Evolutionary conservation across 164 flowering plant genomes (phyloP), one percentile per base, ranked within the genome.

Genomic region (Kingdonia uniflora): DNA sequence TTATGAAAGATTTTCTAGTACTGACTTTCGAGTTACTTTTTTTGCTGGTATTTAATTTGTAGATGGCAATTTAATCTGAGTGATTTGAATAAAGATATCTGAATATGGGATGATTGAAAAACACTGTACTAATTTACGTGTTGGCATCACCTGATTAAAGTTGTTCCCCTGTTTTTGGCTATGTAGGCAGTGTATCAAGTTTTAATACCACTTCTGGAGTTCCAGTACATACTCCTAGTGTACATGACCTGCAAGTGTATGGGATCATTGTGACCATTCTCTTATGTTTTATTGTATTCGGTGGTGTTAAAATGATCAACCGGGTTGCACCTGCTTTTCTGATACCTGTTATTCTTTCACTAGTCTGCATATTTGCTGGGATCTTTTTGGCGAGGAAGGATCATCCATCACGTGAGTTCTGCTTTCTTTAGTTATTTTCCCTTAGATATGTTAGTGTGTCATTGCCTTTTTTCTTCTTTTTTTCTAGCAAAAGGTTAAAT

Each of bases 251-350:
- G 65, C 99, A 94, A 75, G 65, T 94, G 54, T 89, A 94, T 76
- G 99, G 99, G 64, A 72, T 89, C 58, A 72, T 94, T 49, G 92
- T 94, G 71, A 89, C 99, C 20, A 87, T 94, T 59, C 49, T 89
- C 63, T 70, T 94, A 22, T 81, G 87, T 65, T 87, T 94, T 68
- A 87, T 94, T 55, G 99, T 94, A 46, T 94, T 94, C 74, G 99
- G 99, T 59, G 99, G 99, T 25, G 97, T 94, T 60, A 89, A 89
- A 70, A 87, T 94, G 67, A 94, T 94, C 67, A 94, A 89, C 59
- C 78, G 90, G 45, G 99, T 94, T 63, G 99, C 99, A 17, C 99
- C 97, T 50, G 88, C 97, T 58, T 94, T 94, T 66, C 89, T 94
- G 26, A 57, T 94, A 58, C 96, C 99, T 21, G 99, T 89, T 53